Base-by-base conservation (phyloP, 192 early-diverging fungal genomes). In the Diversispora epigaea region DNA sequence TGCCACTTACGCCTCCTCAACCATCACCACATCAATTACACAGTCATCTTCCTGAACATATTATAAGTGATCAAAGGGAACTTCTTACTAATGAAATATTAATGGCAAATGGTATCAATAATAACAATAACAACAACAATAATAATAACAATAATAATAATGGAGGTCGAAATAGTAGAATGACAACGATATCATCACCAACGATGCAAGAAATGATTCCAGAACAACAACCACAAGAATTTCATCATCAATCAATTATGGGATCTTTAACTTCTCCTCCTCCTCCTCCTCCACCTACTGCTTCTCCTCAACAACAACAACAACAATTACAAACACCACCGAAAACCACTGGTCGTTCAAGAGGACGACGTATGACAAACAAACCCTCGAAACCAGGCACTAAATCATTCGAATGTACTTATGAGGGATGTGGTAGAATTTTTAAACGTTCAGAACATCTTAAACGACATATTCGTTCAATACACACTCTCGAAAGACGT, bases 401-500 rank as follows among this genome's bases (percentile, higher is more conserved):
- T 19, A 84, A 87, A 60, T 81, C 85, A 66, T 87, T 89, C 62
- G 84, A 81, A 17, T 89, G 86, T 77, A 80, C 80, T 52, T 79
- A 79, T 45, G 83, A 83, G 12, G 85, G 82, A 14, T 88, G 87
- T 73, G 87, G 87, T 40, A 85, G 86, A 71, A 78, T 88, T 32
- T 88, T 88, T 49, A 88, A 88, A 75, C 54, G 87, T 25, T 88
- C 87, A 10, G 87, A 88, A 62, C 87, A 88, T 71, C 75, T 88
- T 15, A 88, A 88, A 71, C 76, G 87, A 60, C 87, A 88, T 45
- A 82, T 86, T 69, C 81, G 87, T 57, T 86, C 85, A 39, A 88
- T 88, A 63, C 87, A 88, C 57, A 88, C 87, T 1, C 78, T 85
- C 52, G 87, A 88, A 71, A 84, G 86, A 83, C 87, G 87, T 88